A percentile compares a stretch with the other conserved stretches of the same genome.
Evolutionary conservation across 225 moss, liverwort and hornwort species (phyloP).

Genomic region (Ulota crispa): DNA sequence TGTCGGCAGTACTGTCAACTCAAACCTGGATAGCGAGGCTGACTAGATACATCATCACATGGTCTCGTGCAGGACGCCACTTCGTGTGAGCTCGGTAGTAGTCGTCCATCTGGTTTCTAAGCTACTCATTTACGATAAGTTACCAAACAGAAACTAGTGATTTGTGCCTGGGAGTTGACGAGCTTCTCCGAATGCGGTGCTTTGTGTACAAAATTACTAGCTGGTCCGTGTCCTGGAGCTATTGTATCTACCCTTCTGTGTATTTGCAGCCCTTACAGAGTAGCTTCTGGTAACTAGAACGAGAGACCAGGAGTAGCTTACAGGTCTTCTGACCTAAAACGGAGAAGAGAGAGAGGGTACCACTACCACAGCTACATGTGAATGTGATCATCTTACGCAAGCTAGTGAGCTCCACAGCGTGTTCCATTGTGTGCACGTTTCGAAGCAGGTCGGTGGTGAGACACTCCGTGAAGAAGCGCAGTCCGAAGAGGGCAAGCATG

Average conservation of each 20-base stretch:
- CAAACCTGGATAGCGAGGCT: neutral
- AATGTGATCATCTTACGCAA: neutral
- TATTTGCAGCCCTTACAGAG: too few relatives aligned
- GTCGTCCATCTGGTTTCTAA: neutral
- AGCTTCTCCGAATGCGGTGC: neutral
- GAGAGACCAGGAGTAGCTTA: neutral
- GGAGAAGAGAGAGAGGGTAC: neutral
- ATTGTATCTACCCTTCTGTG: neutral
- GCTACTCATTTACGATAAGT: neutral
- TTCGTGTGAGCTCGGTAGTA: neutral
- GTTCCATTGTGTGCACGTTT: neutral
- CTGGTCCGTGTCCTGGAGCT: neutral
- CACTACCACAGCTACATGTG: neutral
- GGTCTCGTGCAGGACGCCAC: neutral
- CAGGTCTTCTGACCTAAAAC: neutral
- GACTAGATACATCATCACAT: neutral
- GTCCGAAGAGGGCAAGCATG: conserved; percentile 9
- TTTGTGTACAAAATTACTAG: neutral
- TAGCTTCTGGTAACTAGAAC: neutral
- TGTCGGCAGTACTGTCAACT: neutral
- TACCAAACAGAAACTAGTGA: too few relatives aligned
- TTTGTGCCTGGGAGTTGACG: neutral
- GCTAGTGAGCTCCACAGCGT: neutral
- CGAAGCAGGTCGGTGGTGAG: neutral
- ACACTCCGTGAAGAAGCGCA: neutral